These are phyloP conservation scores for Blastocystis sp. DNA, from an alignment of 352 stramenopile species.

Conservation along the genomic window DNA sequence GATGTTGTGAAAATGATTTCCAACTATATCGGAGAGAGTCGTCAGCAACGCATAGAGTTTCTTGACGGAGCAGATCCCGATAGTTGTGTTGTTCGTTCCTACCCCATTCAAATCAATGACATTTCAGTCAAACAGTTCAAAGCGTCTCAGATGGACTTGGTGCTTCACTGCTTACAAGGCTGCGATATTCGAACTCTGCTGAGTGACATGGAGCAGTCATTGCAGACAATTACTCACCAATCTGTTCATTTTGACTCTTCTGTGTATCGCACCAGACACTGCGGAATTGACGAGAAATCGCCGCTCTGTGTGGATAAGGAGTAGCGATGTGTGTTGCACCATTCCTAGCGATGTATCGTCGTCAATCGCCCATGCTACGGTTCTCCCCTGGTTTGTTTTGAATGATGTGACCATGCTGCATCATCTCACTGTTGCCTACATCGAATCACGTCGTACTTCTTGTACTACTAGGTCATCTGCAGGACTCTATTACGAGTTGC, in stretches of 20 bases:
- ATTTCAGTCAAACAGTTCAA: constrained; percentile 33
- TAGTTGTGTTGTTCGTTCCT: not conserved
- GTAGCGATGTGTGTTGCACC: not conserved
- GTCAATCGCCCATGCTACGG: not conserved
- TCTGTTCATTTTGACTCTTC: not conserved
- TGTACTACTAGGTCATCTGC: not conserved
- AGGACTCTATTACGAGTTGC: not conserved
- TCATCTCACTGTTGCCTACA: constrained; percentile 12
- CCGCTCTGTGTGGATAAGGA: constrained; percentile 6
- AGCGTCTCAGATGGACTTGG: not conserved
- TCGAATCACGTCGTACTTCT: not conserved
- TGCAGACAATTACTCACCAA: not conserved
- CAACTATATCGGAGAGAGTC: not conserved
- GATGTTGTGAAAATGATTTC: not conserved
- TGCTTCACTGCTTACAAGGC: not conserved
- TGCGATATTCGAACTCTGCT: not conserved
- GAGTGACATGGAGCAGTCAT: not conserved
- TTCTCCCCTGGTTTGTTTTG: constrained; percentile 4
- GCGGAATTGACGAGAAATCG: not conserved
- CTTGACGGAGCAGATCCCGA: no score
- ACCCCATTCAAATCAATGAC: constrained; percentile 34
- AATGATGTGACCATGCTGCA: constrained; percentile 30
- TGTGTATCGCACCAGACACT: not conserved
- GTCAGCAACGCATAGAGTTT: not conserved
- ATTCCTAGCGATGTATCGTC: not conserved